Percentiles rank a stretch among this genome's conserved stretches.
phyloP scores from a whole-genome alignment of 2,329 filamentous ascomycete genomes.

The Xylariaceae sp. region DNA sequence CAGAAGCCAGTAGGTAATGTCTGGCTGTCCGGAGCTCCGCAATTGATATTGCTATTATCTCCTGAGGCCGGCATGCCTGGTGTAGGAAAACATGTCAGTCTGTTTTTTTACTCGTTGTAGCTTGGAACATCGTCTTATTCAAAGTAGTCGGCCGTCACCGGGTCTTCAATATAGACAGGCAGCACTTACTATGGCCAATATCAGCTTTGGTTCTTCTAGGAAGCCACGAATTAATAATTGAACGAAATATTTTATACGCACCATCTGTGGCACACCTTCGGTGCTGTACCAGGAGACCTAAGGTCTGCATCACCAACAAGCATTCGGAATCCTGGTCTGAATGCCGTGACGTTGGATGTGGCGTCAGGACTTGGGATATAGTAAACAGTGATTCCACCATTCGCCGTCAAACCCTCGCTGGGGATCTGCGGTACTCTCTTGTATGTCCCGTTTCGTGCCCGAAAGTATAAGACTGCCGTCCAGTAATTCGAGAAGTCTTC shows the following conservation, averaged over 20 bases:
- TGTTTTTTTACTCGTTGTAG: no score
- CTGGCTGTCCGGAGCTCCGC: constrained; percentile 39
- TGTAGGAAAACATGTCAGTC: no score
- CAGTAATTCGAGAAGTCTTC: constrained; percentile 30
- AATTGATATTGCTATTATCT: constrained; percentile 27
- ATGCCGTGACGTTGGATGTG: constrained; percentile 38
- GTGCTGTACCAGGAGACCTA: constrained; percentile 13
- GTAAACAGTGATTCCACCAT: constrained; percentile 30
- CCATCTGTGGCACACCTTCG: constrained; percentile 38
- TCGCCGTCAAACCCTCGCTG: constrained; percentile 24
- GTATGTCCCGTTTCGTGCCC: constrained; percentile 28
- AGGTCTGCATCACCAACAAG: constrained; percentile 37
- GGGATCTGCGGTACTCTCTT: constrained; percentile 26
- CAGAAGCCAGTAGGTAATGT: constrained; percentile 50
- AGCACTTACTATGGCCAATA: no score
- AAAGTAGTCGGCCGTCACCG: no score
- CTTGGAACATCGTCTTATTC: no score
- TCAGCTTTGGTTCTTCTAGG: no score
- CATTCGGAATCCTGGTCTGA: constrained; percentile 45
- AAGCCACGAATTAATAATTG: no score
- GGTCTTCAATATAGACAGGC: no score
- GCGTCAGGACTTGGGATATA: constrained; percentile 26
- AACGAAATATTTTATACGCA: no score
- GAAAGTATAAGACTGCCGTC: constrained; percentile 26
- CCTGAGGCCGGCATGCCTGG: constrained; percentile 22